Percentiles rank a stretch among this genome's conserved stretches.
These are phyloP conservation scores for Russula olivacea DNA, from an alignment of 768 basidiomycete species.

Conservation along the genomic window DNA sequence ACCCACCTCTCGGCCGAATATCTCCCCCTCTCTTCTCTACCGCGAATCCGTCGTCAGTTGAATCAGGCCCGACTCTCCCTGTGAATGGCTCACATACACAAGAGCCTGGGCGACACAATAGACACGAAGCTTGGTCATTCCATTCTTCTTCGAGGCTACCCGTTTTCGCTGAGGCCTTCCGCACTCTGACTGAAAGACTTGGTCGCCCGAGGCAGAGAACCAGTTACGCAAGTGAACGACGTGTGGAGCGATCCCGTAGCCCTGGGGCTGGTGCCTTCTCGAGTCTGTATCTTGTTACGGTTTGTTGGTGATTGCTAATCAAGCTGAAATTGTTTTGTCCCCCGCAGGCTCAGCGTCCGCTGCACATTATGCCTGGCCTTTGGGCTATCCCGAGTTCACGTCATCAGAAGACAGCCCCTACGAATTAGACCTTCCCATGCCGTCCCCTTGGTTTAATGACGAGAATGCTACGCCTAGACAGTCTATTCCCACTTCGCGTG, in stretches of 20 bases:
- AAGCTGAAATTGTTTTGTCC: background rate
- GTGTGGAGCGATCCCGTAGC: constrained; percentile 16
- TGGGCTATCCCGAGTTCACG: constrained; percentile 3
- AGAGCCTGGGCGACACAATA: constrained; percentile 11
- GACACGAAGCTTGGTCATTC: constrained; percentile 8
- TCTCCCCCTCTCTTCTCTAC: constrained; percentile 10
- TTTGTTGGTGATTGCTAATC: background rate
- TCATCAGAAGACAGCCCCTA: constrained; percentile 14
- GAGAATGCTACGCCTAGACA: background rate
- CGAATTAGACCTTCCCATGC: constrained; percentile 17
- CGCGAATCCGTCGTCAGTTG: background rate
- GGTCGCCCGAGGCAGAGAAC: constrained; percentile 15
- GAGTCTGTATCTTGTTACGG: constrained; percentile 13
- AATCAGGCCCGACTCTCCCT: background rate
- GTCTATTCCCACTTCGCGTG: constrained; percentile 9
- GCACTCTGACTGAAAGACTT: constrained; percentile 16
- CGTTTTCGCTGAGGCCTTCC: constrained; percentile 12
- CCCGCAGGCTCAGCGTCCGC: constrained; percentile 4
- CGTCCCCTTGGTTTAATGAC: constrained; percentile 8
- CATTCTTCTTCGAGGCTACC: constrained; percentile 11
- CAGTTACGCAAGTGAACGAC: constrained; percentile 1
- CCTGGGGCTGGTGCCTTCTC: constrained; percentile 8
- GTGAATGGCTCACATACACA: constrained; percentile 6
- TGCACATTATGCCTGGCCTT: constrained; percentile 4
- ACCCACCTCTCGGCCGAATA: background rate